Percentiles rank a stretch among this genome's conserved stretches.
Evolutionary conservation across 176 grass and related monocot species (phyloP).

Genomic region (Ensete ventricosum): DNA sequence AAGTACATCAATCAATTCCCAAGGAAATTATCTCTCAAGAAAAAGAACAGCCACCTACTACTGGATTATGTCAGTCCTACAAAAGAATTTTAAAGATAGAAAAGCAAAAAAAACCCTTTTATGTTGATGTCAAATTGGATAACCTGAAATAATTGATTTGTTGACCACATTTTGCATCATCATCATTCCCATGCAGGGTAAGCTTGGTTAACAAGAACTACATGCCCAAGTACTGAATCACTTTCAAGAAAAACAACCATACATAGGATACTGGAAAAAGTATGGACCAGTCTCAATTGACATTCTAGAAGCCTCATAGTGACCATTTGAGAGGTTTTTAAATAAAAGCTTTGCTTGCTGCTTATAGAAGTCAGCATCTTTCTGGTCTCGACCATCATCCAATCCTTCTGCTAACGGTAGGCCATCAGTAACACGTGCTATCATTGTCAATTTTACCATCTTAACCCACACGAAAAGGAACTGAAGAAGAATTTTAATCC

Average conservation of each 20-base stretch:
- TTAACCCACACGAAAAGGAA: background rate
- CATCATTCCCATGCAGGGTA: background rate
- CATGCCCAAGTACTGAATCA: too few relatives aligned
- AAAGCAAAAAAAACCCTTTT: background rate
- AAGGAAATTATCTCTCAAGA: background rate
- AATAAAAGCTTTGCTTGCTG: constrained; percentile 98
- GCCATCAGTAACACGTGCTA: constrained; percentile 90
- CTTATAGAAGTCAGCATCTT: constrained; percentile 89
- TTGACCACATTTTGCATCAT: too few relatives aligned
- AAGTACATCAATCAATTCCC: background rate
- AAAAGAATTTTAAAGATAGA: background rate
- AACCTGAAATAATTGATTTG: too few relatives aligned
- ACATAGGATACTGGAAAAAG: constrained; percentile 81
- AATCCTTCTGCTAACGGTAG: constrained; percentile 88
- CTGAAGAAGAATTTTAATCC: background rate
- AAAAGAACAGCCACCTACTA: background rate
- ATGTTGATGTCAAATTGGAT: background rate
- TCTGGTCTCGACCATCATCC: constrained; percentile 75
- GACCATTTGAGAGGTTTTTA: constrained; percentile 86
- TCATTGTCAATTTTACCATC: constrained; percentile 99
- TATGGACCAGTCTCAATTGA: constrained; percentile 92
- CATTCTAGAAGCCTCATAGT: constrained; percentile 90
- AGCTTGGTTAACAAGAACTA: background rate
- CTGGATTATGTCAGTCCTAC: background rate
- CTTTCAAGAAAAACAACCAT: background rate